Evolutionary conservation across 1,284 basidiomycete species (phyloP).

Genomic region (Tylopilus orsonianus): DNA sequence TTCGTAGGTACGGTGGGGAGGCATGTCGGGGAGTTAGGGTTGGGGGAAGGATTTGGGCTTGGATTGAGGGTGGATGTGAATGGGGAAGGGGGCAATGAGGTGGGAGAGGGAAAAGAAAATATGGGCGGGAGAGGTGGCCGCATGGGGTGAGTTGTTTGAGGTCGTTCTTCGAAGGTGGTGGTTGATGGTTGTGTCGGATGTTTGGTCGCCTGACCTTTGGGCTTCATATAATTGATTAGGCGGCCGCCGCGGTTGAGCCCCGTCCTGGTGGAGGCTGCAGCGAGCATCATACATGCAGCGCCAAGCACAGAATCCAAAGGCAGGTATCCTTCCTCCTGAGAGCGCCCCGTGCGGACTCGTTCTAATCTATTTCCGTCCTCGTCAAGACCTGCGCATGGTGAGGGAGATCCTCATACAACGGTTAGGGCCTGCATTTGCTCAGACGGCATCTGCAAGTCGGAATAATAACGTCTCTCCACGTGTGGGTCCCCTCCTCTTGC

Average conservation of each 20-base stretch:
- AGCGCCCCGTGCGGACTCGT: conserved; percentile 1
- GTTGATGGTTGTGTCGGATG: conserved; percentile 9
- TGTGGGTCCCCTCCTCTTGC: conserved; percentile 34
- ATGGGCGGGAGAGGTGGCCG: background rate
- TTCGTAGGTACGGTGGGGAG: conserved; percentile 61
- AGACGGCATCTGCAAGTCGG: conserved; percentile 49
- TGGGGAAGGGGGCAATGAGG: background rate
- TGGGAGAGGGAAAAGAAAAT: background rate
- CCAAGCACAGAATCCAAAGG: conserved; percentile 60
- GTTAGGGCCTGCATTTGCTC: conserved; percentile 57
- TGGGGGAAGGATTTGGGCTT: conserved; percentile 4
- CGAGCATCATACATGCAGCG: conserved; percentile 64
- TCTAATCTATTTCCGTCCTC: background rate
- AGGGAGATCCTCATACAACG: conserved; percentile 54
- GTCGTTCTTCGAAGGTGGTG: background rate
- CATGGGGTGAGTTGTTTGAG: conserved; percentile 17
- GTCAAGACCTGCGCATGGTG: conserved; percentile 55
- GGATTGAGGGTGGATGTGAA: background rate
- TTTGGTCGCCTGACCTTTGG: conserved; percentile 2
- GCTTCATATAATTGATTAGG: conserved; percentile 25
- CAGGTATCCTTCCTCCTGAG: conserved; percentile 23
- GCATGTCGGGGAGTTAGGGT: conserved; percentile 50
- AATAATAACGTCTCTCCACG: conserved; percentile 56
- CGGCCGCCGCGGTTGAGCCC: conserved; percentile 41
- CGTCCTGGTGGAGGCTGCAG: conserved; percentile 58